Evolutionary conservation across 192 early-diverging fungal genomes (phyloP), one percentile per base, ranked within the genome.

Genomic region (Coemansia sp.): DNA sequence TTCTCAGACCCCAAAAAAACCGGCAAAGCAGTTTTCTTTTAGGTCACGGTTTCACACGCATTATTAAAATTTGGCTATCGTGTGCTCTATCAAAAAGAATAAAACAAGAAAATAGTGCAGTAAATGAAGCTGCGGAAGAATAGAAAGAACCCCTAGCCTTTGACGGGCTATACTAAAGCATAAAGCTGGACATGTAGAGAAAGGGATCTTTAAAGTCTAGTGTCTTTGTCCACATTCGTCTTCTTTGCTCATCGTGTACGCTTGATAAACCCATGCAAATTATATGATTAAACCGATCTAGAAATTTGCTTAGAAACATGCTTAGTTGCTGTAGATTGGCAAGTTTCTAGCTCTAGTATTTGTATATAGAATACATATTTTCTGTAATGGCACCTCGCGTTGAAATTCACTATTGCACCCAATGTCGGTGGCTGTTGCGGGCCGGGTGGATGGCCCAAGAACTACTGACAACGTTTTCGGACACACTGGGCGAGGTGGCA

Each of bases 371-470:
- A 9, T 15, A 43, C 9, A 48, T 49, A 49, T 49, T 49, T 21
- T 5, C 14, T 21, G 17, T 2, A 23, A 60, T 60, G 58, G 45
- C 60, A 24, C 72, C 77, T 3, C 67, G 77, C 9, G 69, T 80
- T 11, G 77, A 74, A 66, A 74, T 82, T 59, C 73, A 81, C 69
- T 86, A 85, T 50, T 86, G 85, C 62, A 85, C 79, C 12, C 66
- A 75, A 48, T 86, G 85, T 32, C 70, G 82, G 17, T 86, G 85
- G 85, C 75, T 86, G 62, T 39, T 84, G 58, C 71, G 85, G 17
- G 84, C 85, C 37, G 89, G 85, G 49, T 90, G 89, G 89, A 82
- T 82, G 71, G 87, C 86, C 11, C 89, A 90, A 49, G 89, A 90
- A 59, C 72, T 90, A 14, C 71, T 90, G 32, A 76, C 84, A 8